Conservation (phyloP, 2,329 filamentous ascomycete species). For the Calcarisporium arbuscula region DNA sequence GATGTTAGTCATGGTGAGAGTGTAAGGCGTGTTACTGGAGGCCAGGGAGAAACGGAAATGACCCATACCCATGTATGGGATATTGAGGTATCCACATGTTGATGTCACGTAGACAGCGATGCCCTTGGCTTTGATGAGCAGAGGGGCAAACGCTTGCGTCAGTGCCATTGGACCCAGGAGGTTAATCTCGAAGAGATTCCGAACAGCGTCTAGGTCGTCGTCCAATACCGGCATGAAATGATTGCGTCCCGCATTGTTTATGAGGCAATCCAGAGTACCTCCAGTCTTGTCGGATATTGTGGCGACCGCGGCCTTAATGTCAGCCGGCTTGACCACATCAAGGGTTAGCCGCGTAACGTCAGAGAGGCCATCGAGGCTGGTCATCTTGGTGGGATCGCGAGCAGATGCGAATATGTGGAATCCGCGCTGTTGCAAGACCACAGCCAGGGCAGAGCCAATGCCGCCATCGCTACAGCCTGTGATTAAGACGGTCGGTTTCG, state of each 20-base stretch:
- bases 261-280: conserved; percentile 19
- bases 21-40: not conserved
- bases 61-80: not conserved
- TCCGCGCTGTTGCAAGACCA: conserved; percentile 19
- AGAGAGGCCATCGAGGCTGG: conserved; percentile 5
- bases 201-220: conserved; percentile 11
- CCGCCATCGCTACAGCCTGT: conserved; percentile 28
- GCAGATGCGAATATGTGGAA: conserved; percentile 24
- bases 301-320: conserved; percentile 12
- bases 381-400: conserved; percentile 19
- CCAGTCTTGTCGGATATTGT: conserved; percentile 13
- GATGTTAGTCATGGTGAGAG: not conserved
- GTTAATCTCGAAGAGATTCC: conserved; percentile 29
- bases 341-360: conserved; percentile 16
- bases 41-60: no score
- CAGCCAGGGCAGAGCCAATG: conserved; percentile 22
- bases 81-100: not conserved
- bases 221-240: conserved; percentile 19
- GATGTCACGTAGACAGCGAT: conserved; percentile 17
- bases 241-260: conserved; percentile 23
- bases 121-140: conserved; percentile 21
- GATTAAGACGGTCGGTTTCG: conserved; percentile 20
- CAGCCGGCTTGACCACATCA: conserved; percentile 17
- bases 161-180: conserved; percentile 29
- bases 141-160: conserved; percentile 28